Base-by-base conservation (phyloP, 2,329 filamentous ascomycete species). In the Arthrobotrys megalospora region DNA sequence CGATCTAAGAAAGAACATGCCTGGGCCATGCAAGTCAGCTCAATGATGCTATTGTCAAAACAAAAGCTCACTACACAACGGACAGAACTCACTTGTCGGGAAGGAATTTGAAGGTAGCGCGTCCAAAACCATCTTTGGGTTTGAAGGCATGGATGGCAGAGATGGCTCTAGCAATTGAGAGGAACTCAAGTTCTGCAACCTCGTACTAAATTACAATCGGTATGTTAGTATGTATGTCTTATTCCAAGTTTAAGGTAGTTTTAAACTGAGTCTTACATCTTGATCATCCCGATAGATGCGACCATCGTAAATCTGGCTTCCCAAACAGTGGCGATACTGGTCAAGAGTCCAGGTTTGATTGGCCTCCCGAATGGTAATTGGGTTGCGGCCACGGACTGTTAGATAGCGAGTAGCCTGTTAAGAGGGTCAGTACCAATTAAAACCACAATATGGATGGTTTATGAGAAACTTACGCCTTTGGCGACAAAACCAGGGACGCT, bases 111-210 rank as follows among this genome's bases (percentile, higher is more conserved):
- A 69, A 64, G 16, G 34, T 38, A 14, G 72, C 53, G 2, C 10
- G 21, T 8, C 7, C 10, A 32, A 76, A 76, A 2, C 71, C 72
- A 34, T 69, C 72, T 34, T 14, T 55, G 1, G 21, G 12, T 32
- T 41, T 55, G 0, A 69, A 28, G 8, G 12, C 48, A 2, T 45
- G n/a, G 10, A 48, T 11, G 6, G 64, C 53, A 4, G 12, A 12
- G 14, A 76, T 14, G 14, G 52, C 38, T 19, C 16, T n/a, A 5
- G 16, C 10, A 21, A 76, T 48, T 4, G 71, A 52, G 2, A 47
- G 43, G 24, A 76, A 76, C 38, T 69, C 63, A 32, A 76, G 71
- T 21, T 63, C 64, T 8, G 64, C 71, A 24, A 76, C 36, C 21
- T 76, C 71, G 43, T 19, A 3, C 70, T 75, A 52, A 14, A 16